phyloP scores from a whole-genome alignment of 176 grass and related monocot genomes.

The Oryza meridionalis region DNA sequence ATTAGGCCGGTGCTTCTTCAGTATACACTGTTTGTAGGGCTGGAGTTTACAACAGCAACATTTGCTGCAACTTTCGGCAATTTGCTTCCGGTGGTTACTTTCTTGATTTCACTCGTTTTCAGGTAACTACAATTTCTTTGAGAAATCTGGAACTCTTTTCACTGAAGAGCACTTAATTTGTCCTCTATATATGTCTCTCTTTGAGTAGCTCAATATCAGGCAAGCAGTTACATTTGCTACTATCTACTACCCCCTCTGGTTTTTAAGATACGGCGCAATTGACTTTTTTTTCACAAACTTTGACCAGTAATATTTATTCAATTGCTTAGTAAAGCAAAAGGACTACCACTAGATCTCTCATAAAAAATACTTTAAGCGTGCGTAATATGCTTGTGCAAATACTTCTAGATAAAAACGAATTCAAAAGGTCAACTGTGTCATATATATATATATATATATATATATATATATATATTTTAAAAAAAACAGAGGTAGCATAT shows the following conservation, averaged over 20 bases:
- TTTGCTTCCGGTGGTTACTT: constrained; percentile 81
- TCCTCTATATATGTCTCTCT: background rate
- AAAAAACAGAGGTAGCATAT: too few relatives aligned
- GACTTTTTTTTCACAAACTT: too few relatives aligned
- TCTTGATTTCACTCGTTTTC: constrained; percentile 71
- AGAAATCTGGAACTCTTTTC: background rate
- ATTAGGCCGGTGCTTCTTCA: constrained; percentile 80
- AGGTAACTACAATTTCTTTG: constrained; percentile 39
- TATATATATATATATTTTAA: too few relatives aligned
- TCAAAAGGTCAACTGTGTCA: too few relatives aligned
- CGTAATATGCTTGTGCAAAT: too few relatives aligned
- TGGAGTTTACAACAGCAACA: constrained; percentile 86
- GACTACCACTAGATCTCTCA: too few relatives aligned
- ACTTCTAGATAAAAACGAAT: too few relatives aligned
- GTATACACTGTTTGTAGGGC: constrained; percentile 73
- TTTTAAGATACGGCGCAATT: too few relatives aligned
- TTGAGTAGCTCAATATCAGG: background rate
- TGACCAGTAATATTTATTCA: too few relatives aligned
- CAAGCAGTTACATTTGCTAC: background rate
- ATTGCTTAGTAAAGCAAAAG: too few relatives aligned
- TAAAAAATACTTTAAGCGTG: too few relatives aligned
- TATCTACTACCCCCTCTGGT: background rate
- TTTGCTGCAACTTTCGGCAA: constrained; percentile 87
- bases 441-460: too few relatives aligned
- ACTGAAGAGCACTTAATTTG: background rate